A percentile compares a stretch with the other conserved stretches of the same genome.
Evolutionary conservation across 441 rosid genomes (phyloP).

Genomic region (Populus hybrid): DNA sequence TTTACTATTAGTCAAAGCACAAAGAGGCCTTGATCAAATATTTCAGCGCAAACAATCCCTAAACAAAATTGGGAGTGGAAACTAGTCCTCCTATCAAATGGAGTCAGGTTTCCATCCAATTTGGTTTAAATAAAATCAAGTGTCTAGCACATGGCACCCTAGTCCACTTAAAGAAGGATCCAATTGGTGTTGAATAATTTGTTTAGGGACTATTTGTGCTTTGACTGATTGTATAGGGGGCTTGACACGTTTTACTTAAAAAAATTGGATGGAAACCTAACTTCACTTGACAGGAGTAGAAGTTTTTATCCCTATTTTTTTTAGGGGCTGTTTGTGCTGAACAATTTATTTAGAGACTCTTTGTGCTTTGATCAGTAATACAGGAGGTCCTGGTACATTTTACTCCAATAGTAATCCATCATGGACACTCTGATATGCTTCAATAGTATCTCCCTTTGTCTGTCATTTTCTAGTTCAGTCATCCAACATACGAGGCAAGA

Average conservation of each 20-base stretch:
- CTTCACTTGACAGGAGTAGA: no score
- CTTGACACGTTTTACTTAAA: neutral
- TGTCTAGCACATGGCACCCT: neutral
- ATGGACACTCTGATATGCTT: no score
- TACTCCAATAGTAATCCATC: neutral
- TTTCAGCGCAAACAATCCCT: neutral
- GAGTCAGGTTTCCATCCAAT: no score
- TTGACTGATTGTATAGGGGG: neutral
- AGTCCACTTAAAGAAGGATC: neutral
- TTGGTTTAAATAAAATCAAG: no score
- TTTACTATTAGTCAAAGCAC: no score
- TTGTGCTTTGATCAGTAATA: neutral
- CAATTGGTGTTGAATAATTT: neutral
- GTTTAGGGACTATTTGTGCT: neutral
- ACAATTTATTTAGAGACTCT: neutral
- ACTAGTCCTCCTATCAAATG: neutral
- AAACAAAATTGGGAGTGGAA: no score
- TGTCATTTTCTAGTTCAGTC: no score
- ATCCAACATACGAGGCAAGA: no score
- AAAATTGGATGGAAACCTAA: no score
- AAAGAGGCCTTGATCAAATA: no score
- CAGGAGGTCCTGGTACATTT: neutral
- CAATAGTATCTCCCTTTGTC: no score
- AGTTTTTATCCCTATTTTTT: no score
- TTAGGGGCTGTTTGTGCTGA: neutral